A percentile compares a stretch with the other conserved stretches of the same genome.
These are phyloP conservation scores for Aegilops tauschii DNA, from an alignment of 176 grass and related monocot species.

Conservation along the genomic window DNA sequence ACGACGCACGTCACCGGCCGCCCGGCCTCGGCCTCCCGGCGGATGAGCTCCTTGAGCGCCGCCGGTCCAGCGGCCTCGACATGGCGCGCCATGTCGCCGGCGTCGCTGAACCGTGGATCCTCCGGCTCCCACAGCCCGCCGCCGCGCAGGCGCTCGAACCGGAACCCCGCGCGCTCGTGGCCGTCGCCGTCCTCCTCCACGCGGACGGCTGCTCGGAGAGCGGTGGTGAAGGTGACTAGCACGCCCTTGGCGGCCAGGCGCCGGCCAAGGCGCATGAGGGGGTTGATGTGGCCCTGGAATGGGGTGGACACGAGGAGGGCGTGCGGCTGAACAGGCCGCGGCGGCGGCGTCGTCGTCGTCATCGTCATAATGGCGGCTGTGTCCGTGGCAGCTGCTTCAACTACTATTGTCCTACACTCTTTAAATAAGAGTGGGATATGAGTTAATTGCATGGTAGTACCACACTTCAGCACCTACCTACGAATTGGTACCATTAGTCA, in stretches of 20 bases:
- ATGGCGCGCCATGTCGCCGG: conserved; percentile 13
- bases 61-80: conserved; percentile 1
- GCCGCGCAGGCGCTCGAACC: conserved; percentile 30
- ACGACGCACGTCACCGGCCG: conserved; percentile 43
- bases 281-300: conserved; percentile 52
- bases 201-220: background rate
- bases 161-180: background rate
- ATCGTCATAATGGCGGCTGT: background rate
- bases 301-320: conserved; percentile 45
- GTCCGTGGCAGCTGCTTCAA: background rate
- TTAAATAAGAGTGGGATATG: background rate
- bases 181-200: background rate
- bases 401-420: background rate
- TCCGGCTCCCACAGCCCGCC: conserved; percentile 14
- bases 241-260: conserved; percentile 53
- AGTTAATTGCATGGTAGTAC: no score
- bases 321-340: conserved; percentile 22
- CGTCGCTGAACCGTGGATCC: background rate
- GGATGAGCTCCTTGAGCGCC: conserved; percentile 28
- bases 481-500: no score
- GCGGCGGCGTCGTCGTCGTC: no score
- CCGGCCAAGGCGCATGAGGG: conserved; percentile 43
- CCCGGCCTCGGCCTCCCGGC: conserved; percentile 9
- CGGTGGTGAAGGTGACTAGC: conserved; percentile 47
- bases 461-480: no score